Base-by-base conservation (phyloP, 257 asterid species). In the Scutellaria barbata region DNA sequence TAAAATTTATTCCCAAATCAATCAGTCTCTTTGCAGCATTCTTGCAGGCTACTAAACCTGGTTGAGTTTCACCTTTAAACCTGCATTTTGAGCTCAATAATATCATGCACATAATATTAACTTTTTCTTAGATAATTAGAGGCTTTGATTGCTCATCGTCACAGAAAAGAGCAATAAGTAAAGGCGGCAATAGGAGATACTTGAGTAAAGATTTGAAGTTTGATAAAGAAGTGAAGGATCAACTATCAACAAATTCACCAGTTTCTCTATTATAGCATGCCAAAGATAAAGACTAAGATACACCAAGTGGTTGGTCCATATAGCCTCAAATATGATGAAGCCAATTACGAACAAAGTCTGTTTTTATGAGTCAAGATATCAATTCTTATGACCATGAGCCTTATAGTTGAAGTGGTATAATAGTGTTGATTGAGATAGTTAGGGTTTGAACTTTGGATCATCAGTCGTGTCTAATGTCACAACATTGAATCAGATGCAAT, bases 21-120 rank as follows among this genome's bases (percentile, higher is more conserved):
- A 89, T 85, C 83, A 93, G 64, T 79, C 79, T 86, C 87, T 81
- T 93, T 20, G 98, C 93, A 73, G 98, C 98, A 82, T 86, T 88
- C 71, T 84, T 39, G 84, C 95, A 83, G 30, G 83, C 80, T 74
- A 78, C 89, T 68, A 93, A 76, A 16, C 95, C 94, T 13, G 97
- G 96, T 48, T 93, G 96, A 2, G 97, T 93, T 76, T 88, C 97
- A 2, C 89, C 89, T 7, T 74, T 20, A 77, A 90, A 93, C 81
- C 98, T 93, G 89, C 69, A 78, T 52, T 47, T 54, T 25, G 10
- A 59, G 51, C 74, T 56, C 74, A 1, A 13, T n/a, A n/a, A n/a
- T n/a, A n/a, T n/a, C n/a, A n/a, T n/a, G n/a, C n/a, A n/a, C n/a
- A n/a, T n/a, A n/a, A n/a, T n/a, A n/a, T n/a, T n/a, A n/a, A n/a